Evolutionary conservation across 208 protist species (phyloP).

Genomic region (Trypanosoma scelopori): DNA sequence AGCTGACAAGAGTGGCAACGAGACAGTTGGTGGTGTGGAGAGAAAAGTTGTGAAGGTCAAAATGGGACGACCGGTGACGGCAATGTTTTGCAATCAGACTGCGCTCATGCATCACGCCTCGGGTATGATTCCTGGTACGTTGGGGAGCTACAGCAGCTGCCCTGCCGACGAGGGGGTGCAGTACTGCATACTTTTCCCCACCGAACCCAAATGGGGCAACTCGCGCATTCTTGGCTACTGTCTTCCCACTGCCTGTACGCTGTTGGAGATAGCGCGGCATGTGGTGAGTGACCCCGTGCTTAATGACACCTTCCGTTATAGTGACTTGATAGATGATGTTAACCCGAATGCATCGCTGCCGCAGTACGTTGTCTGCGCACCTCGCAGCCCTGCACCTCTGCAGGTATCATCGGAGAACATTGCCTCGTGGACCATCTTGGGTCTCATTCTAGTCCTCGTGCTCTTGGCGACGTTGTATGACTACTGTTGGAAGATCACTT

Average conservation of each 20-base stretch:
- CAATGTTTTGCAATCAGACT: slow-evolving; percentile 28
- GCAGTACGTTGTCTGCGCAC: slow-evolving; percentile 19
- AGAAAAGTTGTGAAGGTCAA: too few species aligned
- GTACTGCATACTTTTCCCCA: slow-evolving; percentile 30
- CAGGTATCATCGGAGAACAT: slow-evolving; percentile 2
- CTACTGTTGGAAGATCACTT: slow-evolving; percentile 19
- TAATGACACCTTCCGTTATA: slow-evolving; percentile 20
- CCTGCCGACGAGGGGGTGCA: slow-evolving; percentile 2
- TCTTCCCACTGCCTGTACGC: slow-evolving; percentile 20
- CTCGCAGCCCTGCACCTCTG: not conserved
- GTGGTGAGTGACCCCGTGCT: slow-evolving; percentile 21
- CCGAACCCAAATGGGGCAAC: slow-evolving; percentile 14
- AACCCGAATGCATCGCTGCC: not conserved
- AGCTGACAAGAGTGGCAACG: not conserved
- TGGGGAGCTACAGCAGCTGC: slow-evolving; percentile 23
- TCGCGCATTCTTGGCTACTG: slow-evolving; percentile 29
- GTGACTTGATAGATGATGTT: not conserved
- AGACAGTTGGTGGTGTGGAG: too few species aligned
- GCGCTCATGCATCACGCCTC: slow-evolving; percentile 20
- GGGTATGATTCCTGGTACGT: slow-evolving; percentile 27
- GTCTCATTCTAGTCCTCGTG: slow-evolving; percentile 14
- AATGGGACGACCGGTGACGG: not conserved
- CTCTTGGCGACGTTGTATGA: slow-evolving; percentile 28
- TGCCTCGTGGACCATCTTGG: slow-evolving; percentile 9
- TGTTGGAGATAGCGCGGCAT: slow-evolving; percentile 21